These are phyloP conservation scores for Baorangia bicolor DNA, from an alignment of 768 basidiomycete species.

Conservation along the genomic window DNA sequence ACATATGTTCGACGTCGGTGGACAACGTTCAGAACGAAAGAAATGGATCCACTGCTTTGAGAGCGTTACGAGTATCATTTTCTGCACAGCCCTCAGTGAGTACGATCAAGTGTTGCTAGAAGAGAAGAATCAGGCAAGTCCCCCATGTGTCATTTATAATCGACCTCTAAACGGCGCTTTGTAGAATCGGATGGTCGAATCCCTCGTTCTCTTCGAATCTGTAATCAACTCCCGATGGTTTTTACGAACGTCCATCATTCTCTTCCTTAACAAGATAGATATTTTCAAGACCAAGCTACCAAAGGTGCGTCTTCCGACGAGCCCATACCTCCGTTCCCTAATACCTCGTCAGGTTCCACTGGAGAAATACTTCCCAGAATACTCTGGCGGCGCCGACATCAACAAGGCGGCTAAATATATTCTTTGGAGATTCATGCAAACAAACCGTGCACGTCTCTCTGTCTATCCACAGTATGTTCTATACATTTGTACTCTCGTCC, in stretches of 20 bases:
- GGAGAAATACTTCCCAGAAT: conserved; percentile 83
- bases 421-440: conserved; percentile 93
- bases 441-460: conserved; percentile 77
- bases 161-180: background rate
- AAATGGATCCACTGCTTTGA: conserved; percentile 84
- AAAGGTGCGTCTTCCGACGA: conserved; percentile 31
- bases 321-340: background rate
- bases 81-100: conserved; percentile 72
- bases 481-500: background rate
- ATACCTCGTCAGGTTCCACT: conserved; percentile 53
- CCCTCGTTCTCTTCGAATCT: conserved; percentile 70
- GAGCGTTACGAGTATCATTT: conserved; percentile 78
- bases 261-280: conserved; percentile 73
- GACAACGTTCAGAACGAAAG: conserved; percentile 78
- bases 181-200: conserved; percentile 76
- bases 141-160: background rate
- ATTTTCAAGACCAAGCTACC: conserved; percentile 75
- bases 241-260: conserved; percentile 59
- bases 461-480: conserved; percentile 85
- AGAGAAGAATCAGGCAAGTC: conserved; percentile 40
- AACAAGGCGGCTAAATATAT: conserved; percentile 96
- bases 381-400: conserved; percentile 84
- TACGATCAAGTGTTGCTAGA: conserved; percentile 74
- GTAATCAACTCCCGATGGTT: conserved; percentile 85
- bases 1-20: conserved; percentile 79